These are phyloP conservation scores for Russula brevipes DNA, from an alignment of 768 basidiomycete genomes.

Conservation along the genomic window DNA sequence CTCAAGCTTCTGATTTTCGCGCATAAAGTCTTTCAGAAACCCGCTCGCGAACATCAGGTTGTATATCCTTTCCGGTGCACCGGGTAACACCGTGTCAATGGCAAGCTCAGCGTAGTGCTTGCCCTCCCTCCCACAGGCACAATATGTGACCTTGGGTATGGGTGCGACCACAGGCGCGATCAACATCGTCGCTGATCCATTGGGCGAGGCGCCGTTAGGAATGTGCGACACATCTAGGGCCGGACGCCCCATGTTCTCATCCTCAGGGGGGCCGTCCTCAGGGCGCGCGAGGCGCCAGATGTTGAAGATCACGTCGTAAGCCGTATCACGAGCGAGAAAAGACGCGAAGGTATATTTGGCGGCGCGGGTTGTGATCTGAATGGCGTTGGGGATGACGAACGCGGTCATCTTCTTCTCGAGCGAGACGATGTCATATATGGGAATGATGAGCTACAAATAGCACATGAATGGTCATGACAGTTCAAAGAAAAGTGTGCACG, in stretches of 20 bases:
- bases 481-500: constrained; percentile 32
- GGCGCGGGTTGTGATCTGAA: constrained; percentile 78
- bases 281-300: constrained; percentile 92
- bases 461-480: neutral
- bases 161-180: constrained; percentile 20
- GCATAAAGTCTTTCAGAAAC: constrained; percentile 93
- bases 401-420: constrained; percentile 98
- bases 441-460: constrained; percentile 65
- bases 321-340: constrained; percentile 93
- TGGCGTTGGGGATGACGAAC: constrained; percentile 95
- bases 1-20: constrained; percentile 76
- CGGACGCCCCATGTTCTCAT: constrained; percentile 6
- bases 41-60: constrained; percentile 94
- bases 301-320: constrained; percentile 92
- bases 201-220: neutral
- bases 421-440: constrained; percentile 78
- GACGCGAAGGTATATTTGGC: constrained; percentile 93
- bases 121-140: constrained; percentile 65
- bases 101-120: constrained; percentile 69
- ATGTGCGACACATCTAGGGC: constrained; percentile 13
- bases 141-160: constrained; percentile 56
- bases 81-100: constrained; percentile 75
- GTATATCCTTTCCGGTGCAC: constrained; percentile 92
- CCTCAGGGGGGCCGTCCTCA: constrained; percentile 34
- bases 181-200: constrained; percentile 9